phyloP scores from a whole-genome alignment of 148 eudicot genomes.

The Cornus controversa region DNA sequence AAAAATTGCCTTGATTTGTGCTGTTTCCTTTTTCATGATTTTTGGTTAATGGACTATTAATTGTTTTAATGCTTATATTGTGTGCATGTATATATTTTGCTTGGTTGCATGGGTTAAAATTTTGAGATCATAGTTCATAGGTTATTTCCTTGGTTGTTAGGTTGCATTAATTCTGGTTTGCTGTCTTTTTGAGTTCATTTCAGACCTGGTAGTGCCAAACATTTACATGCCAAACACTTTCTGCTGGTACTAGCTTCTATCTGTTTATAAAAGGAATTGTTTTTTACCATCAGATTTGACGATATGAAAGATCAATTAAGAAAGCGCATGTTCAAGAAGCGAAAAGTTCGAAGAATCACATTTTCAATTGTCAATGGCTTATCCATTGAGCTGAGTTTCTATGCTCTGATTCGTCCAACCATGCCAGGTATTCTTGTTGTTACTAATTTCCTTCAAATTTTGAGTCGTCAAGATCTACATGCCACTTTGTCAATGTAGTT shows the following conservation, averaged over 20 bases:
- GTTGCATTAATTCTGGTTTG: neutral
- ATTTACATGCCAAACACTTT: neutral
- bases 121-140: neutral
- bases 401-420: conserved; percentile 93
- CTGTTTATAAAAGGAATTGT: neutral
- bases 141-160: neutral
- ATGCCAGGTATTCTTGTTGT: conserved; percentile 56
- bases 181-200: neutral
- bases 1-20: neutral
- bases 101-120: neutral
- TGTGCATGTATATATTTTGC: neutral
- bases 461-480: neutral
- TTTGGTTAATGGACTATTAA: neutral
- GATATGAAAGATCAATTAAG: conserved; percentile 80
- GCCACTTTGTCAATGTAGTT: conserved; percentile 6
- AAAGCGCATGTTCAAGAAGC: conserved; percentile 89
- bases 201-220: no score
- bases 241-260: neutral
- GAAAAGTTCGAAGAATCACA: conserved; percentile 77
- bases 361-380: conserved; percentile 70
- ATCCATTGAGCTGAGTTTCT: conserved; percentile 79
- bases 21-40: neutral
- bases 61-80: neutral
- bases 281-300: conserved; percentile 48
- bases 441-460: neutral